Evolutionary conservation across 164 flowering plant species (phyloP).

Genomic region (Macadamia integrifolia): DNA sequence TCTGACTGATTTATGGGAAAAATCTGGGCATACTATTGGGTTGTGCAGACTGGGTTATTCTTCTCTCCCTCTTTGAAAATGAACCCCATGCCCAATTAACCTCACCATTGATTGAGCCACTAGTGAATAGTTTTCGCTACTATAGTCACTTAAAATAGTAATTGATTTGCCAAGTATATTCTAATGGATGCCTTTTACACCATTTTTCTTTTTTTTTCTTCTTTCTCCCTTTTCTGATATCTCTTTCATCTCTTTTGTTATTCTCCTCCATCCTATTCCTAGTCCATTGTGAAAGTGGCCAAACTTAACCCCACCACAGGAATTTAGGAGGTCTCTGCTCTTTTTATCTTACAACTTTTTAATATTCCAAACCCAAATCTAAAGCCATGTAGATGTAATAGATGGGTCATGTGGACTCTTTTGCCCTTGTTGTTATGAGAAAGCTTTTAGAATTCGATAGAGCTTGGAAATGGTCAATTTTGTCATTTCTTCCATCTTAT

Average conservation of each 20-base stretch:
- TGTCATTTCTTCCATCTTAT: neutral
- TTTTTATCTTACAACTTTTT: constrained; percentile 19
- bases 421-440: neutral
- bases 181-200: neutral
- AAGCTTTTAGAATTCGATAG: neutral
- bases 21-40: too few species aligned
- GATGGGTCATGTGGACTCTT: neutral
- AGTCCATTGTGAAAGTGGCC: constrained; percentile 23
- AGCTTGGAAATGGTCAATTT: neutral
- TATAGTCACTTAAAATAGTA: neutral
- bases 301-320: constrained; percentile 40
- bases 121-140: neutral
- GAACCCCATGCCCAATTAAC: too few species aligned
- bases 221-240: neutral
- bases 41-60: too few species aligned
- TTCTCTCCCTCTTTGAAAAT: too few species aligned
- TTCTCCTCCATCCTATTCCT: neutral
- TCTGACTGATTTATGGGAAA: too few species aligned
- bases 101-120: too few species aligned
- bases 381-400: constrained; percentile 20
- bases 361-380: constrained; percentile 41
- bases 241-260: neutral
- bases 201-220: neutral
- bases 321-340: constrained; percentile 28
- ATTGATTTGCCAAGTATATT: neutral